Evolutionary conservation across 192 early-diverging fungal genomes (phyloP), one percentile per base, ranked within the genome.

Genomic region (Coemansia sp.): DNA sequence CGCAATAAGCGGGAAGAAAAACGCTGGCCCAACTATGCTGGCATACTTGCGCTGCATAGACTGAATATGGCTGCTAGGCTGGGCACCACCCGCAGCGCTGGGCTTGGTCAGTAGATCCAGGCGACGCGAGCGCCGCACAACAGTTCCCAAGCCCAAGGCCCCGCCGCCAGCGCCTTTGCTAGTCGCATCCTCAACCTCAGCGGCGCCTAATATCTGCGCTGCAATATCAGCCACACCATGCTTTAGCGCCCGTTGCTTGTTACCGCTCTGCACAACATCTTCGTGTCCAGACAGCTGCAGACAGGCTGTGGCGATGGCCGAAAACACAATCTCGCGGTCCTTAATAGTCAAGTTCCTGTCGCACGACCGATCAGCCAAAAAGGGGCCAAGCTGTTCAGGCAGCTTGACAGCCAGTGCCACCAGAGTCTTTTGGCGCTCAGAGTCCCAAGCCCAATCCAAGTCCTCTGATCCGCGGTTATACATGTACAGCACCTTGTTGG

Each of bases 1-100:
- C 33, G 67, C 39, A 21, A 82, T 48, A 20, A 82, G 74, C 28
- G 79, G 79, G 33, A 76, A 82, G 67, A 73, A 82, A 28, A 82
- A 76, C 18, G 64, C 53, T 5, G 79, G 79, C 3, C 70, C 79
- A 0, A 73, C 69, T 9, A 66, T 61, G 20, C 63, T 64, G 21
- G 65, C 65, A 50, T 66, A 74, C 13, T 57, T 59, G 13, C 34
- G 28, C 42, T 40, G 36, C 58, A 37, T 23, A 7, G 11, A 13
- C 1, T 60, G 48, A 63, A 60, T 14, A n/a, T 43, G 23, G 60
- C 37, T 10, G 34, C 21, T 31, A 4, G 31, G 31, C 31, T 31
- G 31, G 4, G 2, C 0, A 20, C 31, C 31, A n/a, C 53, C 34
- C 31, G 31, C 28, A 3, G 53, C 26, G 23, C 40, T 39, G 13